Evolutionary conservation across 306 rosid species (phyloP), one percentile per base, ranked within the genome.

Genomic region (Rosa rugosa): DNA sequence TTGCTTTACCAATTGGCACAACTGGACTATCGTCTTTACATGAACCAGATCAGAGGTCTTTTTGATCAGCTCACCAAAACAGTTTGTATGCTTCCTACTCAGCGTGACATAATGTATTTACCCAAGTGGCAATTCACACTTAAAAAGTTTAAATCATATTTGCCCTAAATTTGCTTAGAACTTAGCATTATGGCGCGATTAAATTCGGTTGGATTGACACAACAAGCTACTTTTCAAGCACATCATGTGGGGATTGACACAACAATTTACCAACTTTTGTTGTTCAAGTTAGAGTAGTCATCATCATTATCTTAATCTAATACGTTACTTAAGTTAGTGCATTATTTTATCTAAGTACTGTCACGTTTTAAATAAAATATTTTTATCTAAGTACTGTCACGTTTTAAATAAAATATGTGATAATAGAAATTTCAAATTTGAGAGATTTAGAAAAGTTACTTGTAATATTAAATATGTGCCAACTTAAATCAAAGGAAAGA

Each of bases 1-100:
- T 67, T 67, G 27, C 71, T 38, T 67, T 67, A 20, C 45, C 70
- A 67, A 40, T 67, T 67, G 71, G 27, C 27, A 67, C 70, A 67
- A 38, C 3, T 67, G 47, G 71, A 38, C 46, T 66, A 38, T 66
- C 42, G 46, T 41, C 25, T 66, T 40, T 64, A 38, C 71, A 38
- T 66, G 71, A 67, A 67, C 47, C 71, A 40, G 47, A 56, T 54
- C 62, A 66, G 71, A 36, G 45, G 47, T 66, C 23, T 16, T 65
- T 36, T 38, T 65, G n/a, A n/a, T 36, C 46, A 18, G 11, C 47
- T 40, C 6, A 66, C 1, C 46, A n/a, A 17, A 34, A 36, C 69
- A 14, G 46, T 67, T 67, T 67, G 41, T 20, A 40, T 67, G 47
- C 46, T 34, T 67, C 71, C 47, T 36, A 67, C 40, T 17, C 69